Evolutionary conservation across 345 rosid species (phyloP).

Genomic region (Noccaea caerulescens): DNA sequence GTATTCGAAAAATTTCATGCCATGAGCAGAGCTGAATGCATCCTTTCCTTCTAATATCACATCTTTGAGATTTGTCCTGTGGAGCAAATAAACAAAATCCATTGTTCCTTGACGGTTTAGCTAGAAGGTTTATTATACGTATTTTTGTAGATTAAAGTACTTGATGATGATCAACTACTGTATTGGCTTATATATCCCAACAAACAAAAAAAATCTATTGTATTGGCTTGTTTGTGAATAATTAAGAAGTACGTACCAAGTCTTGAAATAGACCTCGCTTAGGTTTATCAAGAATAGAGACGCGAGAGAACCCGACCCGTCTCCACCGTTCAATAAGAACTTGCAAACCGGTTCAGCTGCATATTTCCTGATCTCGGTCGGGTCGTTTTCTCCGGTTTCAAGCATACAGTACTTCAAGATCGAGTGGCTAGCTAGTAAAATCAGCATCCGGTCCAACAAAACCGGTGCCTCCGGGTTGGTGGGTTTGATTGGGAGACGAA

Average conservation of each 20-base stretch:
- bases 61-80: conserved; percentile 51
- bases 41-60: conserved; percentile 55
- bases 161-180: no score
- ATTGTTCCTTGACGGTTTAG: neutral
- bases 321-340: conserved; percentile 17
- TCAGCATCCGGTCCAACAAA: no score
- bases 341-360: conserved; percentile 26
- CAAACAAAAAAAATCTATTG: no score
- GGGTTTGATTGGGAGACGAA: conserved; percentile 23
- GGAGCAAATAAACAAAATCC: neutral
- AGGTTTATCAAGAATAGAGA: neutral
- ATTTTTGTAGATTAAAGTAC: neutral
- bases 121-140: no score
- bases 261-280: conserved; percentile 14
- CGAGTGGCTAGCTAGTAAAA: no score
- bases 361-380: conserved; percentile 2
- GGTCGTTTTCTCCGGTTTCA: neutral
- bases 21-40: conserved; percentile 60
- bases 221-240: no score
- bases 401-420: neutral
- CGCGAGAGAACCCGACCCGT: conserved; percentile 19
- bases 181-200: no score
- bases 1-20: conserved; percentile 54
- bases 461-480: no score
- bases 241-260: conserved; percentile 20